These are phyloP conservation scores for Phytophthora pistaciae DNA, from an alignment of 352 stramenopile species.

Conservation along the genomic window DNA sequence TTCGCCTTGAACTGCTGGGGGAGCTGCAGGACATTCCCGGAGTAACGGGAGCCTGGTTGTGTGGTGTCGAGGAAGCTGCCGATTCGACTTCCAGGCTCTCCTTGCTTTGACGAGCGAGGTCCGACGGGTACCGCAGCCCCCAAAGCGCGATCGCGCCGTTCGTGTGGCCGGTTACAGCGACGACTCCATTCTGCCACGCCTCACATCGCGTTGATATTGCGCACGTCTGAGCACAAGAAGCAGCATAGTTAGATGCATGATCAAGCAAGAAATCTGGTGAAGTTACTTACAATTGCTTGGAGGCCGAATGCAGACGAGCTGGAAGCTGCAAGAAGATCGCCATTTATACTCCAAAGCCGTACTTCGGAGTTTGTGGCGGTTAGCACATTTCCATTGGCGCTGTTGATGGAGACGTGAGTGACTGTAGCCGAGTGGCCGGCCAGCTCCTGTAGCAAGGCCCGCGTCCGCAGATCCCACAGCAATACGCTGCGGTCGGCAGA, in stretches of 20 bases:
- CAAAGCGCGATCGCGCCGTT: constrained; percentile 82
- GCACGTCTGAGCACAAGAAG: constrained; percentile 43
- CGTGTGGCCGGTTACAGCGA: constrained; percentile 70
- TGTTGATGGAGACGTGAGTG: constrained; percentile 73
- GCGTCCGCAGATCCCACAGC: constrained; percentile 77
- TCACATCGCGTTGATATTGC: constrained; percentile 77
- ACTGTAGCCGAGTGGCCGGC: constrained; percentile 57
- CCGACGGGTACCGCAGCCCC: constrained; percentile 68
- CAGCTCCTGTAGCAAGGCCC: constrained; percentile 67
- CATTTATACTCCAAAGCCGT: constrained; percentile 84
- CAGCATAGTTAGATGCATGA: constrained; percentile 2
- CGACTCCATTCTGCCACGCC: constrained; percentile 74
- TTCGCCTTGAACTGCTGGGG: constrained; percentile 10
- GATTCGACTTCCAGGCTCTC: constrained; percentile 1
- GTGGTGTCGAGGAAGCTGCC: neutral
- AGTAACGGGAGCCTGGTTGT: neutral
- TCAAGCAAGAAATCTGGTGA: neutral
- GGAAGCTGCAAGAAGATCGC: constrained; percentile 71
- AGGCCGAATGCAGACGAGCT: constrained; percentile 55
- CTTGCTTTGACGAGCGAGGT: constrained; percentile 52
- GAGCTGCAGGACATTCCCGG: constrained; percentile 1
- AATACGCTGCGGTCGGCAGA: constrained; percentile 67
- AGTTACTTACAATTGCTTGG: constrained; percentile 57
- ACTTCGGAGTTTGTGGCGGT: constrained; percentile 61
- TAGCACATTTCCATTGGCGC: constrained; percentile 69